Evolutionary conservation across 2,329 filamentous ascomycete genomes (phyloP).

Genomic region (Botrytis deweyae): DNA sequence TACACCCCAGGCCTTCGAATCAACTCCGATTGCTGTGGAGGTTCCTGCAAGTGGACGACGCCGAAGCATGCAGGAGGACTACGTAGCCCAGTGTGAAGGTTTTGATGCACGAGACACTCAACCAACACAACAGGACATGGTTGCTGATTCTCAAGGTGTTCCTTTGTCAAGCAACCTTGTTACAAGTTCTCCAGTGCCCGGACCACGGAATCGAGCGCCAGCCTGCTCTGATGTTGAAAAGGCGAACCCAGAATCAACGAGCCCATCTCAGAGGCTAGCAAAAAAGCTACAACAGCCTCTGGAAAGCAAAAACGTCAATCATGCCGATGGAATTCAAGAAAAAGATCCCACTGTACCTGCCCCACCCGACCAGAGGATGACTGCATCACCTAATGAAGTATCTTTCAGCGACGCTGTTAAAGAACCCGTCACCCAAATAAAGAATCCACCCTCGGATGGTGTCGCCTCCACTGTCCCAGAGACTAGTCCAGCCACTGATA

Average conservation of each 20-base stretch:
- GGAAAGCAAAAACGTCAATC: neutral
- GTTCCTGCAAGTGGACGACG: constrained; percentile 33
- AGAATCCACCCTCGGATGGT: constrained; percentile 16
- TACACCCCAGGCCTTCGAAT: neutral
- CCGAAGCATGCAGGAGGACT: constrained; percentile 33
- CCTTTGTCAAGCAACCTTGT: neutral
- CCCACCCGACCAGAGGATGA: constrained; percentile 9
- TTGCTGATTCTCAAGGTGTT: constrained; percentile 35
- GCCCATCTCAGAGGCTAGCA: neutral
- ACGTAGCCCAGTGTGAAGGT: constrained; percentile 34
- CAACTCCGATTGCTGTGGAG: constrained; percentile 24
- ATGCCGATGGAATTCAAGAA: neutral
- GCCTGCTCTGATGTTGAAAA: neutral
- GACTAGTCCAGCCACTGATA: constrained; percentile 34
- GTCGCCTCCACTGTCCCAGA: constrained; percentile 34
- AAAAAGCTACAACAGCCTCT: no score
- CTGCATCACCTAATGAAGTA: constrained; percentile 27
- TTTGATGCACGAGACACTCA: constrained; percentile 34
- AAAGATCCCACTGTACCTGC: neutral
- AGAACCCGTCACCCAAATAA: constrained; percentile 23
- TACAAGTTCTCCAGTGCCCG: constrained; percentile 11
- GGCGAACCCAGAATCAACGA: neutral
- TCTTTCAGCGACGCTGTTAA: constrained; percentile 14
- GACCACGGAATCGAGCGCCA: no score
- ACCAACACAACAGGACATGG: constrained; percentile 28